Base-by-base conservation (phyloP, 1,139 yeast genomes). In the Geotrichum cucujoidarum region DNA sequence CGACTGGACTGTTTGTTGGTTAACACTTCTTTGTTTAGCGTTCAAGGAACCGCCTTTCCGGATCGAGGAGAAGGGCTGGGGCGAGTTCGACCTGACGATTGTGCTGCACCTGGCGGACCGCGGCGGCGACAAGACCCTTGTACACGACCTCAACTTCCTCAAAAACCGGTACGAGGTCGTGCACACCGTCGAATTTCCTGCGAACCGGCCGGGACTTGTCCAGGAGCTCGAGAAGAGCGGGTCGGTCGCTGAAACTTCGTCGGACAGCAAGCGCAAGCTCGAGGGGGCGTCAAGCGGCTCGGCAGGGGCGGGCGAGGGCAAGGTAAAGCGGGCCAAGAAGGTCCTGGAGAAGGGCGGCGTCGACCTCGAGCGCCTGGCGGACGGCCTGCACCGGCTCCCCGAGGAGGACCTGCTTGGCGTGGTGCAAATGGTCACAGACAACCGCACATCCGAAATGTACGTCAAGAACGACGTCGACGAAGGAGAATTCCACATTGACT, bases 11-110 rank as follows among this genome's bases (percentile, higher is more conserved):
- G 21, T n/a, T 37, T 14, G 13, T 24, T 14, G 8, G 6, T 35
- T 35, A 13, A 30, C 17, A 13, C 17, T 37, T 24, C 3, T 37
- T 37, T 24, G 21, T 37, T 24, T 14, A 37, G 40, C 83, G 6
- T 67, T 88, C 60, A 88, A 86, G 61, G 81, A 81, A 60, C 79
- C 86, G 18, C 98, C 98, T n/a, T 92, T 90, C 70, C 77, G 71
- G 62, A 83, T 92, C 48, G 87, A 82, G 63, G 98, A 92, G 67
- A 84, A 88, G 71, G 98, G 98, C 43, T 92, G 98, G 98, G 98
- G 98, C 63, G 98, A 92, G 59, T 90, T 90, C 62, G 96, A 90
- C 63, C 77, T 92, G 62, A 88, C 87, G 43, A 82, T 92, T 55
- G 76, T 86, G 17, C 73, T 89, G 50, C 86, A 83, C 57, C 73